A percentile compares a stretch with the other conserved stretches of the same genome.
phyloP scores from a whole-genome alignment of 345 rosid genomes.

The Eucalyptus curtisii region DNA sequence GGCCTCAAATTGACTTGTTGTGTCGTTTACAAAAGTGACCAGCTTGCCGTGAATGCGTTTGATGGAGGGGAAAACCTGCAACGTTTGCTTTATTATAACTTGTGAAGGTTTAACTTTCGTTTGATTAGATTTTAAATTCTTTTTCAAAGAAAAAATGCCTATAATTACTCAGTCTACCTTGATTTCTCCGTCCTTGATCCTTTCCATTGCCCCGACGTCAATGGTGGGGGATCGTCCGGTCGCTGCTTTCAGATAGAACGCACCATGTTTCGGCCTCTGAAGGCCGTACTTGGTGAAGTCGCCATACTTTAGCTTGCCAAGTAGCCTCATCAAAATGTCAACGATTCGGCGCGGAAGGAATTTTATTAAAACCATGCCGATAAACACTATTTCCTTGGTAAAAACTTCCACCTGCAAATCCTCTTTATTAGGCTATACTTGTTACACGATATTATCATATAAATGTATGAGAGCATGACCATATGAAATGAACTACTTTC shows the following conservation, averaged over 20 bases:
- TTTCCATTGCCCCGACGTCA: slow-evolving; percentile 31
- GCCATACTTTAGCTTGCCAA: background rate
- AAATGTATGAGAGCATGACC: background rate
- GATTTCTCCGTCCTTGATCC: slow-evolving; percentile 23
- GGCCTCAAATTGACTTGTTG: slow-evolving; percentile 9
- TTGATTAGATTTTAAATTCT: background rate
- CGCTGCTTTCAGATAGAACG: slow-evolving; percentile 12
- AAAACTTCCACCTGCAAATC: slow-evolving; percentile 1
- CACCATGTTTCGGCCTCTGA: slow-evolving; percentile 21
- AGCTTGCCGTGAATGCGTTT: slow-evolving; percentile 7
- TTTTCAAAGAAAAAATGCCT: background rate
- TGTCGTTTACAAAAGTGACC: slow-evolving; percentile 15
- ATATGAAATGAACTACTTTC: background rate
- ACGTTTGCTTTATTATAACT: background rate
- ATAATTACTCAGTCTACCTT: background rate
- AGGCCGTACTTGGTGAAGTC: slow-evolving; percentile 19
- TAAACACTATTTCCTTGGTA: background rate
- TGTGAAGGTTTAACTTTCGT: background rate
- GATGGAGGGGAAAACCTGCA: slow-evolving; percentile 19
- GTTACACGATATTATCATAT: background rate
- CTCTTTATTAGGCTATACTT: background rate
- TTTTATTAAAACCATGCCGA: slow-evolving; percentile 13
- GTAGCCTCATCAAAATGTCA: background rate
- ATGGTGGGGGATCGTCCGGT: slow-evolving; percentile 40
- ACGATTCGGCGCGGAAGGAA: slow-evolving; percentile 1